Percentiles rank a stretch among this genome's conserved stretches.
Evolutionary conservation across 305 asterid genomes (phyloP).

Genomic region (Fraxinus latifolia): DNA sequence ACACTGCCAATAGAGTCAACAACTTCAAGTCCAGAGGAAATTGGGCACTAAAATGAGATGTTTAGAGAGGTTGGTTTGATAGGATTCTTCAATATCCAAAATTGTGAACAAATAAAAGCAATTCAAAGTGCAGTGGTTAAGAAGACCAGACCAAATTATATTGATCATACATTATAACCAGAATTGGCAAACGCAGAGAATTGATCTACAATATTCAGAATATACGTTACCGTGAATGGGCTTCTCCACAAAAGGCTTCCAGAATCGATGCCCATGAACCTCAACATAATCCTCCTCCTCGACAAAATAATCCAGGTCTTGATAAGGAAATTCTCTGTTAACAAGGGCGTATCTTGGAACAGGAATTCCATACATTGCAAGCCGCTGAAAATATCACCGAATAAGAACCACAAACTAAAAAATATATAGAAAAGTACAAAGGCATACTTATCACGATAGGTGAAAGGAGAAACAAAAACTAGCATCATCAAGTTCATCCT

Average conservation of each 20-base stretch:
- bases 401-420: constrained; percentile 7
- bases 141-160: background rate
- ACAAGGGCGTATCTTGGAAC: constrained; percentile 91
- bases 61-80: background rate
- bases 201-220: constrained; percentile 3
- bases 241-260: constrained; percentile 98
- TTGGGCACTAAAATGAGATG: background rate
- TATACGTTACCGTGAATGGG: constrained; percentile 72
- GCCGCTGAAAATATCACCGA: constrained; percentile 55
- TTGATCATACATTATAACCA: background rate
- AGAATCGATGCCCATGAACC: constrained; percentile 75
- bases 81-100: background rate
- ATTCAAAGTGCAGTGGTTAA: background rate
- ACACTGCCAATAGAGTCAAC: background rate
- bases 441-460: background rate
- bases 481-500: background rate
- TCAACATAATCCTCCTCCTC: constrained; percentile 97
- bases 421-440: background rate
- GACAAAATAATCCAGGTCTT: constrained; percentile 78
- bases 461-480: background rate
- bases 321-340: constrained; percentile 71
- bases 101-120: background rate
- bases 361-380: constrained; percentile 78
- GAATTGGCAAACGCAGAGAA: constrained; percentile 8
- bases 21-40: background rate